Conservation (phyloP, 2,329 filamentous ascomycete species). For the Chaetomium strumarium region DNA sequence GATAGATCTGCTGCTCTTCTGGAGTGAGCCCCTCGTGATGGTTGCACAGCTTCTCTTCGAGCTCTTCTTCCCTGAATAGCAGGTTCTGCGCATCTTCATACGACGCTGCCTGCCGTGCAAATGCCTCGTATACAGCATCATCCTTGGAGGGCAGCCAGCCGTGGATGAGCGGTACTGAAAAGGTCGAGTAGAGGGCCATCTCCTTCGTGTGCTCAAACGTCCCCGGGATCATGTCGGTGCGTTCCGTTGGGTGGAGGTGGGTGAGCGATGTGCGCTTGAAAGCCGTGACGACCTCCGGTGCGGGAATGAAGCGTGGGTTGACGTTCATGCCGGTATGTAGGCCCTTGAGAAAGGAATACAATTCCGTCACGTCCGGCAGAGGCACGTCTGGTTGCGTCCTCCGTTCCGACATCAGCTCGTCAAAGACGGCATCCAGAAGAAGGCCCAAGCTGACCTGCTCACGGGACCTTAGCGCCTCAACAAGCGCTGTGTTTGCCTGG, state of each 20-base stretch:
- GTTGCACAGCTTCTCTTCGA: conserved; percentile 67
- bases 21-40: conserved; percentile 53
- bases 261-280: conserved; percentile 48
- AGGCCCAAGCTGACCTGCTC: conserved; percentile 86
- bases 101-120: conserved; percentile 69
- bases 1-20: conserved; percentile 71
- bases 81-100: conserved; percentile 92
- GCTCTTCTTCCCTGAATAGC: conserved; percentile 80
- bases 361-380: conserved; percentile 78
- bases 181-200: conserved; percentile 86
- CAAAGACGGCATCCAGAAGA: conserved; percentile 82
- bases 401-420: conserved; percentile 79
- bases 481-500: conserved; percentile 58
- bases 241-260: conserved; percentile 45
- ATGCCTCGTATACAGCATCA: conserved; percentile 62
- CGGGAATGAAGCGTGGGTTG: conserved; percentile 78
- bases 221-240: conserved; percentile 52
- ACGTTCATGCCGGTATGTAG: conserved; percentile 98
- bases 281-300: conserved; percentile 39
- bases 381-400: conserved; percentile 56
- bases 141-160: conserved; percentile 76
- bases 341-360: conserved; percentile 82
- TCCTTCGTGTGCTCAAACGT: conserved; percentile 83
- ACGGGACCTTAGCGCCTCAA: conserved; percentile 69
- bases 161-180: conserved; percentile 82